These are phyloP conservation scores for Mucor saturninus DNA, from an alignment of 371 early-diverging fungal species.

Conservation along the genomic window DNA sequence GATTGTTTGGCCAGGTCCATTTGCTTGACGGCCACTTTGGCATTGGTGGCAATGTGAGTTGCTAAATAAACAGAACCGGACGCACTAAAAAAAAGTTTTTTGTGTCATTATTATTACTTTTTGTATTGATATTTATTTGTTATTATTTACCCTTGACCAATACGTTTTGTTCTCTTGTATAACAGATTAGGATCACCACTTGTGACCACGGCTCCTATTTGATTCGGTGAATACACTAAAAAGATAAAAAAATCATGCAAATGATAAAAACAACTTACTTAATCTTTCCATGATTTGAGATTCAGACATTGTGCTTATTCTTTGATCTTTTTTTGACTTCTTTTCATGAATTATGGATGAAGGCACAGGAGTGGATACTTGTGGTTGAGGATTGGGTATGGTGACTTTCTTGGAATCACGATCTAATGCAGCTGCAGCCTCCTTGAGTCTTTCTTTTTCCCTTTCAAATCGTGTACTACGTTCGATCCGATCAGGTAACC, in stretches of 20 bases:
- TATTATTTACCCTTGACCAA: constrained; percentile 85
- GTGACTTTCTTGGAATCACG: constrained; percentile 8
- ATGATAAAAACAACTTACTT: constrained; percentile 34
- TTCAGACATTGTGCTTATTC: constrained; percentile 84
- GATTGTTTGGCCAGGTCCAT: constrained; percentile 94
- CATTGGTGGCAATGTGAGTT: constrained; percentile 59
- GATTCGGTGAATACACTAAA: background rate
- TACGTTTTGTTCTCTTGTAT: constrained; percentile 87
- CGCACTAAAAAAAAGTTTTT: constrained; percentile 57
- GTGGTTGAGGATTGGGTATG: constrained; percentile 32
- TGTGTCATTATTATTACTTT: background rate
- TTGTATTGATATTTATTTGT: background rate
- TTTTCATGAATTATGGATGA: constrained; percentile 15
- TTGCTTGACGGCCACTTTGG: constrained; percentile 93
- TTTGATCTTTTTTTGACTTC: constrained; percentile 49
- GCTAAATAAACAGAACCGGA: constrained; percentile 95
- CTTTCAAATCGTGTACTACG: constrained; percentile 25
- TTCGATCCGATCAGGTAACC: constrained; percentile 8
- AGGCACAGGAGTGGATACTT: constrained; percentile 34
- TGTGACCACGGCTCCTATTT: constrained; percentile 67
- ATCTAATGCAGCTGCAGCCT: constrained; percentile 29
- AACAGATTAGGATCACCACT: constrained; percentile 80
- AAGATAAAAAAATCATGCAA: background rate
- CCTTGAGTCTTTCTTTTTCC: constrained; percentile 34
- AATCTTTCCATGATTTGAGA: constrained; percentile 88